Base-by-base conservation (phyloP, 2,329 filamentous ascomycete genomes). In the Epichloe elymi region DNA sequence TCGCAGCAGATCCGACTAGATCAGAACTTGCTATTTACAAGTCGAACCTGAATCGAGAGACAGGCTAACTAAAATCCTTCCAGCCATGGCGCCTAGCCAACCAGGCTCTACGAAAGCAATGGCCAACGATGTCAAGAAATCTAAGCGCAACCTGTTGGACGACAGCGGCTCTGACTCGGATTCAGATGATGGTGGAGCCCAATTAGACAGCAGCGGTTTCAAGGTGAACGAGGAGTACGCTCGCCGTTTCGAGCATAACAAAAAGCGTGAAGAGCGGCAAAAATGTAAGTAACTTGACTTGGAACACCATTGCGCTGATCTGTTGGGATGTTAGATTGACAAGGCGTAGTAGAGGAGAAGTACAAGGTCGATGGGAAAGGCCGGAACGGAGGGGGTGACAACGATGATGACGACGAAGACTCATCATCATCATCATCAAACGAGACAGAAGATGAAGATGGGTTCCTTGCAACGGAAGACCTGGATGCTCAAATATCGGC, bases 141-240 rank as follows among this genome's bases (percentile, higher is more conserved):
- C 61, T 49, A 77, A 74, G 63, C 72, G 73, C 59, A 67, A 63
- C 33, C 66, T 82, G 35, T 73, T 83, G 46, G 78, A 81, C 56
- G 78, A 80, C 54, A 75, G 71, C 60, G 74, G 74, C 55, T 74
- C 70, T 59, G 73, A 75, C 51, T 73, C 71, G 15, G 73, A 75
- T 51, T 73, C 72, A 15, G 72, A 75, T 49, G 67, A 72, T 56
- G 70, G 70, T 59, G 67, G 66, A 47, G 65, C 63, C 19, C 57
- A 60, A 12, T 59, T 74, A 51, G 66, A 65, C 41, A 64, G 66
- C 52, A 64, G 67, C 41, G 72, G 72, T 51, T 78, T 97, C 65
- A 89, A 86, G 65, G 83, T 98, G 68, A 97, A 98, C 67, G 75
- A 89, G 65, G 88, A 94, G 49, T 98, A 84, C 66, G 93, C 93